phyloP scores from a whole-genome alignment of 805 yeast species.

The Saturnispora diversa region DNA sequence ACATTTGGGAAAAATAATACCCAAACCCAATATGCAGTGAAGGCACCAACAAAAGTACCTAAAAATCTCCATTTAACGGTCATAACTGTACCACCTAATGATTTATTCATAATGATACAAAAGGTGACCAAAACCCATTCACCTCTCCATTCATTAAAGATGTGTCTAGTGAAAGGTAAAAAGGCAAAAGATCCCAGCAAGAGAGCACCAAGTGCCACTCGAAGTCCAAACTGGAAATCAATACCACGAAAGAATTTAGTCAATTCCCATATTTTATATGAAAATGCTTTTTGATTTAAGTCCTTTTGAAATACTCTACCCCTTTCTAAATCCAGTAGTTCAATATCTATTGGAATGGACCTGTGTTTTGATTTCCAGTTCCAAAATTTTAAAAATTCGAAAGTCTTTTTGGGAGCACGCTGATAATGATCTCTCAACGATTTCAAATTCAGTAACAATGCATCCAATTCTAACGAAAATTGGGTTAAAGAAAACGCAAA shows the following conservation, averaged over 20 bases:
- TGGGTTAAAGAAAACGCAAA: conserved; percentile 59
- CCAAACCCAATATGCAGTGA: conserved; percentile 56
- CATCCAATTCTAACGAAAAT: conserved; percentile 49
- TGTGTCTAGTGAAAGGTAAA: conserved; percentile 42
- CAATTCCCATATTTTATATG: conserved; percentile 40
- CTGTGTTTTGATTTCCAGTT: conserved; percentile 10
- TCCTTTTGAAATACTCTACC: conserved; percentile 2
- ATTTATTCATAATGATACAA: conserved; percentile 76
- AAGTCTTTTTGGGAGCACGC: conserved; percentile 27
- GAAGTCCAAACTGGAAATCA: conserved; percentile 69
- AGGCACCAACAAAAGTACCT: conserved; percentile 71
- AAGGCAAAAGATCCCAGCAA: conserved; percentile 61
- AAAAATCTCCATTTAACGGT: conserved; percentile 64
- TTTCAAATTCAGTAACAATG: conserved; percentile 38
- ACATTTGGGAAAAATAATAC: conserved; percentile 46
- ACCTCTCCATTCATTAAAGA: conserved; percentile 60
- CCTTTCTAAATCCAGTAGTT: conserved; percentile 9
- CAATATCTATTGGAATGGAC: not conserved
- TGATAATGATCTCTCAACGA: conserved; percentile 17
- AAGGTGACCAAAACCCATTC: conserved; percentile 84
- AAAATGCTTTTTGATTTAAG: conserved; percentile 12
- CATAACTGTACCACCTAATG: conserved; percentile 77
- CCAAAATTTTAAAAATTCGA: conserved; percentile 53
- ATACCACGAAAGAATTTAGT: conserved; percentile 47
- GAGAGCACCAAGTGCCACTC: conserved; percentile 74